Percentiles rank a stretch among this genome's conserved stretches.
Evolutionary conservation across 2,329 filamentous ascomycete genomes (phyloP).

Genomic region (Colletotrichum incanum): DNA sequence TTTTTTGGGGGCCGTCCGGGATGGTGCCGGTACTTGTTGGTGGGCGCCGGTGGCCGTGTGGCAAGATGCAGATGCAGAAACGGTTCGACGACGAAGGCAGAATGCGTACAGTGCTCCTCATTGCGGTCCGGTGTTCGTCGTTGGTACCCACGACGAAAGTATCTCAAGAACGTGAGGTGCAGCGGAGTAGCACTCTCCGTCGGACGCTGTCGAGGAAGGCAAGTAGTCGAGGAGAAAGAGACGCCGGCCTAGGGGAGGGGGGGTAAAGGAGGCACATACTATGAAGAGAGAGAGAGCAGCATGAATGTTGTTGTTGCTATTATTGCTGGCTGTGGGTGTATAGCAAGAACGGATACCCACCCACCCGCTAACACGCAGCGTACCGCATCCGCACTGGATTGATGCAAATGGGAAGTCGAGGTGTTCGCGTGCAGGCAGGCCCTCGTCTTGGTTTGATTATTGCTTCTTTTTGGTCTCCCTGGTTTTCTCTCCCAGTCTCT

Average conservation of each 20-base stretch:
- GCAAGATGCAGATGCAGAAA: constrained; percentile 34
- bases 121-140: neutral
- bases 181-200: neutral
- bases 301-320: neutral
- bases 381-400: constrained; percentile 3
- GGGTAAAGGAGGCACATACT: neutral
- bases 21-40: constrained; percentile 33
- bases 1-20: constrained; percentile 19
- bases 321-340: neutral
- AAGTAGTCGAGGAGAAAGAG: neutral
- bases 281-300: neutral
- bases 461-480: constrained; percentile 24
- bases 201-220: neutral
- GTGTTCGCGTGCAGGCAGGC: constrained; percentile 11
- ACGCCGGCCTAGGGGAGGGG: neutral
- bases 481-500: neutral
- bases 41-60: constrained; percentile 16
- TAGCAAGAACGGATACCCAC: neutral
- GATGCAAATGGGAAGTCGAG: neutral
- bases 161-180: neutral
- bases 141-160: neutral
- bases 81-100: constrained; percentile 3
- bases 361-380: constrained; percentile 17
- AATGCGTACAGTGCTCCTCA: neutral
- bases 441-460: constrained; percentile 26